Base-by-base conservation (phyloP, 1,284 basidiomycete genomes). In the Cryptococcus floricola region DNA sequence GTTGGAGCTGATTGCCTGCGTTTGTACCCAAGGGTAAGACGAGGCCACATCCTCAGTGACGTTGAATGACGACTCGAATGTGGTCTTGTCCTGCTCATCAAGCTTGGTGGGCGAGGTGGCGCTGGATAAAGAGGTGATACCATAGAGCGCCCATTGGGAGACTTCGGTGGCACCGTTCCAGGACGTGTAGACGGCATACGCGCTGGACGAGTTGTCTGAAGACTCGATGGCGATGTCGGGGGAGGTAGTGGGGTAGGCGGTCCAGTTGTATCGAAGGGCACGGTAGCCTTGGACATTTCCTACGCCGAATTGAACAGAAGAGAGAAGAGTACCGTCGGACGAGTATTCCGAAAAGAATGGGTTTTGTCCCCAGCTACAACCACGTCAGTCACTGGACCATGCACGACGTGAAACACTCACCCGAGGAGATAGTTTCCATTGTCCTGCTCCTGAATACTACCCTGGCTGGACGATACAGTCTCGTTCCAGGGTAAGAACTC, bases 131-230 rank as follows among this genome's bases (percentile, higher is more conserved):
- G 48, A 44, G 23, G 54, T 55, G 14, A 39, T 53, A 10, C 55
- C 63, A 16, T 60, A 43, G 5, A 69, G 39, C 31, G 60, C 58
- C 64, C 64, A 74, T 0, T 38, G 50, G 1, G 47, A 37, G 18
- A 74, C 64, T 42, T 72, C 65, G 7, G 72, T 74, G 1, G 70
- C 70, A 13, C 73, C 72, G 52, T 73, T 74, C 73, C 73, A 75
- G 1, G 62, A 65, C 12, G 62, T 50, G 55, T 59, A 60, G 38
- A 62, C 27, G 34, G 54, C 54, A 48, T 56, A 58, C 12, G 37
- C 19, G 27, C 25, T 18, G 4, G 43, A 50, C 2, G 49, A 52
- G 10, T 28, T 43, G 16, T 54, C 53, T 9, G 49, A 27, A 46
- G 52, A 48, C 45, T 61, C 31, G 25, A 63, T 38, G 1, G 50